Evolutionary conservation across 1,284 basidiomycete genomes (phyloP).

Genomic region (Singerocomus inundabilis): DNA sequence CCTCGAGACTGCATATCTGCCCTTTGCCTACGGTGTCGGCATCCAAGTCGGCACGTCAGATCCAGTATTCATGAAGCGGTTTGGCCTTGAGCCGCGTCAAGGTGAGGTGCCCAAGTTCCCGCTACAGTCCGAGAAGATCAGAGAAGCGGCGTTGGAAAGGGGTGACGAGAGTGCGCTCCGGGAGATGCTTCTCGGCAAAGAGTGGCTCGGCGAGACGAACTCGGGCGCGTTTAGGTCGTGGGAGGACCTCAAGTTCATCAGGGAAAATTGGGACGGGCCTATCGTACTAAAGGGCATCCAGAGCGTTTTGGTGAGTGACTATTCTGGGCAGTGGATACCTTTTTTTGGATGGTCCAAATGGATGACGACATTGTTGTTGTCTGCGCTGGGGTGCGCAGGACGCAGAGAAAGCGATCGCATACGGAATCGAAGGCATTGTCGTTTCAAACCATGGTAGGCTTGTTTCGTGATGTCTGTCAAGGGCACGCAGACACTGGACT

Average conservation of each 20-base stretch:
- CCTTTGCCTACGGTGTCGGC: constrained; percentile 46
- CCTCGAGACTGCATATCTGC: constrained; percentile 35
- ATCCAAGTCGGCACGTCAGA: constrained; percentile 45
- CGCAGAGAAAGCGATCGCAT: constrained; percentile 68
- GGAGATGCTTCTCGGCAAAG: constrained; percentile 44
- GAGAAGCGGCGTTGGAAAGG: constrained; percentile 34
- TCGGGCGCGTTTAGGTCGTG: constrained; percentile 62
- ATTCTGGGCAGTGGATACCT: no score
- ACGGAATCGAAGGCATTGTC: constrained; percentile 71
- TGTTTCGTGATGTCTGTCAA: constrained; percentile 1
- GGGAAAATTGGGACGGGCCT: constrained; percentile 70
- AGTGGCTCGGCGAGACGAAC: constrained; percentile 59
- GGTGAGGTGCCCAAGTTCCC: constrained; percentile 48
- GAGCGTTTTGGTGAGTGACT: constrained; percentile 42
- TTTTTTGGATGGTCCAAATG: no score
- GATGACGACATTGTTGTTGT: not conserved
- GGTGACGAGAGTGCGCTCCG: constrained; percentile 48
- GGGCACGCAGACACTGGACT: not conserved
- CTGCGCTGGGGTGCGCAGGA: constrained; percentile 42
- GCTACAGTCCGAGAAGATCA: constrained; percentile 47
- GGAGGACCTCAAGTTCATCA: constrained; percentile 64
- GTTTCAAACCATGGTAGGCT: constrained; percentile 78
- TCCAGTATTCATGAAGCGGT: constrained; percentile 51
- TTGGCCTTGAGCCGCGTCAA: constrained; percentile 30
- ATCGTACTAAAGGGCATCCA: constrained; percentile 74